A percentile compares a stretch with the other conserved stretches of the same genome.
Evolutionary conservation across 192 early-diverging fungal genomes (phyloP).

Genomic region (Borealophlyctis nickersoniae): DNA sequence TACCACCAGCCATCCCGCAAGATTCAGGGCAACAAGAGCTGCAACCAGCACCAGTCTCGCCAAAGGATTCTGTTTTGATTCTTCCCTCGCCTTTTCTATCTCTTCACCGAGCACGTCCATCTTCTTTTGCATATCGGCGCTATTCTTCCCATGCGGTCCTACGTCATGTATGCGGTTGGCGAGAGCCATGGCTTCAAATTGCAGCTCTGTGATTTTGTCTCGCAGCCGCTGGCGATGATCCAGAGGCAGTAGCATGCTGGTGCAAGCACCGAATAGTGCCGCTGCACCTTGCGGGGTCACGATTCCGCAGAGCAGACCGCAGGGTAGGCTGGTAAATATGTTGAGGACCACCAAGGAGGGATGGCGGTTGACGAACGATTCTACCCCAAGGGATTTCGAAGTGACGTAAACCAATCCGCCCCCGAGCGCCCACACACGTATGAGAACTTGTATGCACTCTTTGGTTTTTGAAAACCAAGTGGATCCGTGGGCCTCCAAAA

Average conservation of each 20-base stretch:
- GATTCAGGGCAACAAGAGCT: background rate
- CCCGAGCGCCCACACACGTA: constrained; percentile 21
- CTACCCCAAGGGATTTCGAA: constrained; percentile 11
- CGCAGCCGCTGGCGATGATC: constrained; percentile 7
- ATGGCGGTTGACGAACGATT: constrained; percentile 20
- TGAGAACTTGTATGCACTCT: constrained; percentile 16
- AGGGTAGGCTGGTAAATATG: constrained; percentile 23
- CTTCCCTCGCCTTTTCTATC: constrained; percentile 37
- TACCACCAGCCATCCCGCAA: constrained; percentile 8
- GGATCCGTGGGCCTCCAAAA: constrained; percentile 21
- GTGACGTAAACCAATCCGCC: constrained; percentile 18
- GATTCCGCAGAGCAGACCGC: constrained; percentile 7
- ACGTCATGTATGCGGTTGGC: constrained; percentile 20
- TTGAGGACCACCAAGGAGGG: constrained; percentile 25
- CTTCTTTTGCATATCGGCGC: constrained; percentile 31
- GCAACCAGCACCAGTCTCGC: constrained; percentile 4
- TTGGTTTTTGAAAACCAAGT: constrained; percentile 21
- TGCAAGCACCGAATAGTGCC: background rate
- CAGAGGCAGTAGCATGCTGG: constrained; percentile 10
- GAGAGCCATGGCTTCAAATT: constrained; percentile 27
- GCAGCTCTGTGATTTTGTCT: constrained; percentile 13
- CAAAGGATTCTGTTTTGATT: constrained; percentile 6
- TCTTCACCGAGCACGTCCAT: constrained; percentile 50
- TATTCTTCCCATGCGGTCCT: background rate
- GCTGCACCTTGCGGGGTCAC: constrained; percentile 17